These are phyloP conservation scores for Abrus pulchellus DNA, from an alignment of 306 rosid species.

Conservation along the genomic window DNA sequence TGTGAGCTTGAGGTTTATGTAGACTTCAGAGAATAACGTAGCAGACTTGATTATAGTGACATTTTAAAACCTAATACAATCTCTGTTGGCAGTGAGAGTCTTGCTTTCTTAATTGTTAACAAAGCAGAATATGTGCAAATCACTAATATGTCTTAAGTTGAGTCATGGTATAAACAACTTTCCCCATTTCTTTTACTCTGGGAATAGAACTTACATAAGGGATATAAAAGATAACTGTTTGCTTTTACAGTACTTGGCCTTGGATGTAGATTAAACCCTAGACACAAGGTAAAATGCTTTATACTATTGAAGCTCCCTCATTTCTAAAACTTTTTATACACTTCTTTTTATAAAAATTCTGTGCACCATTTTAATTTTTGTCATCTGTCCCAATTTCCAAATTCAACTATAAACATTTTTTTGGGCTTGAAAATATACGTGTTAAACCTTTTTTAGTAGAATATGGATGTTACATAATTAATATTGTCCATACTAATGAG, in stretches of 20 bases:
- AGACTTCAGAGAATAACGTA: slow-evolving; percentile 31
- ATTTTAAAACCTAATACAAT: slow-evolving; percentile 18
- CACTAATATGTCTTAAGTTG: slow-evolving; percentile 17
- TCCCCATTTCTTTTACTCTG: not conserved
- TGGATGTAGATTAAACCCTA: slow-evolving; percentile 20
- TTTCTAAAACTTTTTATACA: not conserved
- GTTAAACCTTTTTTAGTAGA: not conserved
- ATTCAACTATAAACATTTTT: not conserved
- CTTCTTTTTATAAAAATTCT: not conserved
- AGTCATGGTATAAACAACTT: slow-evolving; percentile 14
- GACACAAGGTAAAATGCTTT: slow-evolving; percentile 16
- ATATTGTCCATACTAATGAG: slow-evolving; percentile 4
- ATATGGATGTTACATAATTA: not conserved
- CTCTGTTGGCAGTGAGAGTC: slow-evolving; percentile 41
- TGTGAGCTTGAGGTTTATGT: slow-evolving; percentile 32
- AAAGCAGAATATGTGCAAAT: slow-evolving; percentile 15
- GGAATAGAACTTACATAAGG: slow-evolving; percentile 5
- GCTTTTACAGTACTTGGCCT: slow-evolving; percentile 17
- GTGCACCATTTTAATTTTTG: slow-evolving; percentile 34
- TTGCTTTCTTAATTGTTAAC: slow-evolving; percentile 45
- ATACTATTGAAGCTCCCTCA: slow-evolving; percentile 11
- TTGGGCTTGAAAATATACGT: not conserved
- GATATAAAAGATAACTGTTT: not conserved
- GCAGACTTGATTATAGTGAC: slow-evolving; percentile 36
- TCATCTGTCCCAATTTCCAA: slow-evolving; percentile 14